Conservation (phyloP, 129 eudicot genomes). For the Apium graveolens region DNA sequence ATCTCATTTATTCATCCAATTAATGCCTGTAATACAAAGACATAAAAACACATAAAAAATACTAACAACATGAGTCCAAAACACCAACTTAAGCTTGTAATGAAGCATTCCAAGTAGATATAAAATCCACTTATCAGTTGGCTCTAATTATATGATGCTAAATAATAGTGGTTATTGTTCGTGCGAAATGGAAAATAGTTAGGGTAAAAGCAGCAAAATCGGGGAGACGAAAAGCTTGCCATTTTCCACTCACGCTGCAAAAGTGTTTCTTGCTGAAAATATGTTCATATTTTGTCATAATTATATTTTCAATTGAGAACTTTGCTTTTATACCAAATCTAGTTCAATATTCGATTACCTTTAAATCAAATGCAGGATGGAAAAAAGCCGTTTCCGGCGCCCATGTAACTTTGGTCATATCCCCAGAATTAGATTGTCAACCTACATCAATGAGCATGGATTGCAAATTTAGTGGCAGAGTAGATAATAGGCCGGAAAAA, state of each 20-base stretch:
- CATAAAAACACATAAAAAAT: too few relatives aligned
- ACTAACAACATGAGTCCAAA: too few relatives aligned
- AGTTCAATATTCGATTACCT: not conserved
- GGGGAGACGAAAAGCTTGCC: conserved; percentile 13
- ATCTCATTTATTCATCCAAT: too few relatives aligned
- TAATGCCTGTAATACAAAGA: too few relatives aligned
- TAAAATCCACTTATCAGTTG: too few relatives aligned
- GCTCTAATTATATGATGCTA: conserved; percentile 19
- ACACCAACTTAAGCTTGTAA: too few relatives aligned
- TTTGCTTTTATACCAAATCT: not conserved
- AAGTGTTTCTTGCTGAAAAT: conserved; percentile 64
- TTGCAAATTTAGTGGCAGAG: conserved; percentile 15
- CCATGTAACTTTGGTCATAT: conserved; percentile 46
- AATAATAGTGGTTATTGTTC: conserved; percentile 21
- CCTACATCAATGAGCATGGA: conserved; percentile 19
- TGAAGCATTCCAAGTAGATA: too few relatives aligned
- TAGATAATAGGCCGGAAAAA: conserved; percentile 12
- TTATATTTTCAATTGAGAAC: not conserved
- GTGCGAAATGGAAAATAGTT: conserved; percentile 16
- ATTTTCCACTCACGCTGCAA: conserved; percentile 38
- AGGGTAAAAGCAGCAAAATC: conserved; percentile 14
- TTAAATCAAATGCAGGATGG: conserved; percentile 54
- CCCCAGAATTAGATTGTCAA: conserved; percentile 26
- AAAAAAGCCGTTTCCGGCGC: conserved; percentile 67
- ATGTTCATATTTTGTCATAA: conserved; percentile 18